Evolutionary conservation across 257 asterid species (phyloP), one percentile per base, ranked within the genome.

Genomic region (Przewalskia tangutica): DNA sequence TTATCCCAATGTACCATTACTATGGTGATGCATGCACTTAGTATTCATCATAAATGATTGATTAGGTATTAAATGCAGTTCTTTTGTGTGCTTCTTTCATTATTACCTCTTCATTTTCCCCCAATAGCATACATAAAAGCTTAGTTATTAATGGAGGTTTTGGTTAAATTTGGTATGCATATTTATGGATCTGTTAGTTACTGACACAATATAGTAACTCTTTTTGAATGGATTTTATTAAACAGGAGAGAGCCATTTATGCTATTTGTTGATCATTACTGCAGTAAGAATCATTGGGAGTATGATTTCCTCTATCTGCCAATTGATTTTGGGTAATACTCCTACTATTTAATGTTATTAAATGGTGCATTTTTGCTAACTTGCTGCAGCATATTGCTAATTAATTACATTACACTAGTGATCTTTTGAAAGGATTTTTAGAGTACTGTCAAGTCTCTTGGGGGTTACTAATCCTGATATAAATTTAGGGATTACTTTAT

Each of bases 301-400:
- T 92, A 90, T 60, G 97, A 92, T 81, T 90, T 92, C 40, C 27
- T 92, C 6, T 92, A 92, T 59, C 83, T 92, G 0, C 97, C 97
- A 0, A 84, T 91, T 63, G 97, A 92, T 42, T 92, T 91, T 55
- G 51, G 82, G 97, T 92, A 85, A 82, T 48, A 73, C 8, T 18
- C 6, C 62, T 7, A 11, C n/a, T 60, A 50, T 12, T 51, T 38
- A 20, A 32, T 63, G 27, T 16, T 51, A 11, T 48, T 44, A 6
- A 50, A 70, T 44, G 14, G 2, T 46, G 1, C 6, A 46, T 20
- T 9, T 70, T 38, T 38, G 4, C 42, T 38, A 38, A 38, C 42
- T 34, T 27, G 32, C 32, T 27, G 32, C 32, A 27, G 1, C 32
- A 27, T 27, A 27, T 27, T 27, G 32, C 32, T 27, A 27, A 27